phyloP scores from a whole-genome alignment of 148 eudicot species.

The Bassia scoparia region DNA sequence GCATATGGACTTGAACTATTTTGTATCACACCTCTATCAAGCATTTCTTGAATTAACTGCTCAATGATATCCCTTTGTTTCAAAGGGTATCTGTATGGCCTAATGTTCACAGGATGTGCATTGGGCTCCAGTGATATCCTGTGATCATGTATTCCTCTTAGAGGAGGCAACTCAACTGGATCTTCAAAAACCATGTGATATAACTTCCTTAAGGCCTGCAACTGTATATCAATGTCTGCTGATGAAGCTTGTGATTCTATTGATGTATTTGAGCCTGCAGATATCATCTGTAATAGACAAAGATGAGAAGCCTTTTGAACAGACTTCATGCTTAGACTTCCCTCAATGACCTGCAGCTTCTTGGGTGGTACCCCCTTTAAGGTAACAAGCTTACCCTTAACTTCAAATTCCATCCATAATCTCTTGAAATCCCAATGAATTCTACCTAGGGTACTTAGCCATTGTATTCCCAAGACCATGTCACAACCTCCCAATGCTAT shows the following conservation, averaged over 20 bases:
- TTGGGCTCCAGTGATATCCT: background rate
- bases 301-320: background rate
- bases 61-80: constrained; percentile 8
- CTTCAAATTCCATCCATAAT: background rate
- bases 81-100: constrained; percentile 11
- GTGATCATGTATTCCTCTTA: background rate
- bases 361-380: background rate
- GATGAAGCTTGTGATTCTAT: too few species aligned
- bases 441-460: background rate
- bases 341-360: too few species aligned
- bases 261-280: too few species aligned
- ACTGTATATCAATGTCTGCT: too few species aligned
- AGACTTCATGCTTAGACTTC: background rate
- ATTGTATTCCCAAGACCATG: background rate
- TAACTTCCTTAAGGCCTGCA: too few species aligned
- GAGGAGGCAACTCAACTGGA: background rate
- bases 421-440: constrained; percentile 10
- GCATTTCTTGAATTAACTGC: constrained; percentile 1
- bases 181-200: background rate
- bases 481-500: constrained; percentile 10
- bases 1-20: background rate
- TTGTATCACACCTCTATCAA: background rate
- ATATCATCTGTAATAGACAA: background rate
- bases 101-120: background rate
- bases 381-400: background rate